Percentiles rank a stretch among this genome's conserved stretches.
phyloP scores from a whole-genome alignment of 768 basidiomycete species.

The Phanerochaete carnosa region DNA sequence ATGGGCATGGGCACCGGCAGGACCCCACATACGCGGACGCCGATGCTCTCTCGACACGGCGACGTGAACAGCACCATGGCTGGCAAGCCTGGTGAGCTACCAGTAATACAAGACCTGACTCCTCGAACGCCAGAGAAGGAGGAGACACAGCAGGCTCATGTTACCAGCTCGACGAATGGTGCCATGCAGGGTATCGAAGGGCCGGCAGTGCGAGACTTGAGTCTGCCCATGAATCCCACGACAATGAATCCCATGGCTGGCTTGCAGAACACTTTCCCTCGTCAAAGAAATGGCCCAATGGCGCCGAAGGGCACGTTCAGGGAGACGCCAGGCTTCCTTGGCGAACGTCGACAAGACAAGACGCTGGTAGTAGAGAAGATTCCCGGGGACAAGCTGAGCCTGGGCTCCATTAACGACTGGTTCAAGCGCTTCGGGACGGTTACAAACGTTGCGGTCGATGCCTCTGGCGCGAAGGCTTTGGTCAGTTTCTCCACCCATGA shows the following conservation, averaged over 20 bases:
- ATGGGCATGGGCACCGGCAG: slow-evolving; percentile 29
- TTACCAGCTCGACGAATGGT: not conserved
- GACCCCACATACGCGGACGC: slow-evolving; percentile 45
- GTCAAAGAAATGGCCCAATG: slow-evolving; percentile 35
- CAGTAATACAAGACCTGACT: slow-evolving; percentile 82
- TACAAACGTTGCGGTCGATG: slow-evolving; percentile 88
- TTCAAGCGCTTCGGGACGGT: slow-evolving; percentile 92
- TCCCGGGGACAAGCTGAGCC: slow-evolving; percentile 75
- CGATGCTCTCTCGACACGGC: slow-evolving; percentile 55
- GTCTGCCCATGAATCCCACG: slow-evolving; percentile 24
- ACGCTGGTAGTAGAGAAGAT: slow-evolving; percentile 95
- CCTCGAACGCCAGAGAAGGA: slow-evolving; percentile 41
- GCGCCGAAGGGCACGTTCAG: slow-evolving; percentile 60
- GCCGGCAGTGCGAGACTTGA: slow-evolving; percentile 26
- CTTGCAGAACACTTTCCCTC: slow-evolving; percentile 19
- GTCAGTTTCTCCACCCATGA: slow-evolving; percentile 83
- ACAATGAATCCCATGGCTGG: slow-evolving; percentile 12
- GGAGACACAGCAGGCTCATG: slow-evolving; percentile 11
- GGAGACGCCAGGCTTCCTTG: slow-evolving; percentile 61
- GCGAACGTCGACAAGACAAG: slow-evolving; percentile 66
- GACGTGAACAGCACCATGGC: slow-evolving; percentile 38
- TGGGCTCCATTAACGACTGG: slow-evolving; percentile 79
- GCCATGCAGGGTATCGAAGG: slow-evolving; percentile 14
- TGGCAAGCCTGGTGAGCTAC: slow-evolving; percentile 64
- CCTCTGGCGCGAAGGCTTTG: slow-evolving; percentile 69